phyloP scores from a whole-genome alignment of 2,329 filamentous ascomycete species.

The Pseudogymnoascus sp. region DNA sequence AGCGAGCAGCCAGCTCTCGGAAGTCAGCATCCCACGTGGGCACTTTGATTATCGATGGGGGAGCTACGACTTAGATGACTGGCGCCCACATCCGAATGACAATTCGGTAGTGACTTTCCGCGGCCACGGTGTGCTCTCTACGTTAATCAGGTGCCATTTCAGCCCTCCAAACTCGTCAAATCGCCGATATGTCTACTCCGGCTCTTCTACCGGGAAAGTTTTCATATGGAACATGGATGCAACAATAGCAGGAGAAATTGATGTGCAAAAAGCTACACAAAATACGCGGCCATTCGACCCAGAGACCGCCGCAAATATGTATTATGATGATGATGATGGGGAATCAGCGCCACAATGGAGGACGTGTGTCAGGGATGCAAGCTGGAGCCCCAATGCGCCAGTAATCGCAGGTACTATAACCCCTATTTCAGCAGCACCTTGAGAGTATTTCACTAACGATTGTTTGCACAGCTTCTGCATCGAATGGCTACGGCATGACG shows the following conservation, averaged over 20 bases:
- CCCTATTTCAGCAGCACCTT: not conserved
- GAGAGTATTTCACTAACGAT: conserved; percentile 13
- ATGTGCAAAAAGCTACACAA: conserved; percentile 65
- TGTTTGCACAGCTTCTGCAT: conserved; percentile 48
- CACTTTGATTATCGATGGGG: conserved; percentile 70
- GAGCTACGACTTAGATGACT: conserved; percentile 56
- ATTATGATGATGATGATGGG: conserved; percentile 19
- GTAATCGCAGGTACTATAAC: conserved; percentile 41
- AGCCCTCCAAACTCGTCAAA: conserved; percentile 80
- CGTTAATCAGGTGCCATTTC: conserved; percentile 91
- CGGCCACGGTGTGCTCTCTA: conserved; percentile 81
- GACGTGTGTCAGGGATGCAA: conserved; percentile 63
- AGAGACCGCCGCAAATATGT: conserved; percentile 19
- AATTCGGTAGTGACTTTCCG: conserved; percentile 91
- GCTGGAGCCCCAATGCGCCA: conserved; percentile 64
- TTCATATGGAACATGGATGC: conserved; percentile 93
- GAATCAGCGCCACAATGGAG: conserved; percentile 39
- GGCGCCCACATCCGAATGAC: conserved; percentile 70
- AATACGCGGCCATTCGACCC: conserved; percentile 49
- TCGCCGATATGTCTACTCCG: conserved; percentile 86
- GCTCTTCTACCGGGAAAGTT: conserved; percentile 81
- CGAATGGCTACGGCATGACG: conserved; percentile 60
- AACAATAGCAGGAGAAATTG: conserved; percentile 67
- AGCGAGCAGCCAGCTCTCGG: conserved; percentile 31
- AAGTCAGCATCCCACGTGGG: conserved; percentile 27